phyloP scores from a whole-genome alignment of 208 protist genomes.

The Trypanosoma melophagium region DNA sequence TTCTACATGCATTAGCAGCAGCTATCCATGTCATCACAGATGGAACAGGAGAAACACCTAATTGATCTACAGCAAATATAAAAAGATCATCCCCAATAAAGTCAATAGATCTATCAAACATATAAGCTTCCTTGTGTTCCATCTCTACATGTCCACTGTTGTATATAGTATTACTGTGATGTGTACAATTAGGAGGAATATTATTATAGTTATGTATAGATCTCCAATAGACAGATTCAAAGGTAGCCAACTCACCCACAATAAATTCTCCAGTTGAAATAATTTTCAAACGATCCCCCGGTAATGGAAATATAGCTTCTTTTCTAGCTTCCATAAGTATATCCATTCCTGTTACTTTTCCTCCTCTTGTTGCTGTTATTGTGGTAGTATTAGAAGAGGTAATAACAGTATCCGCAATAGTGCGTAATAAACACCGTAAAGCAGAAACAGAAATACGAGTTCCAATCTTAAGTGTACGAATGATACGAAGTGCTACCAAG shows the following conservation, averaged over 20 bases:
- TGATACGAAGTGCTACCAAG: slow-evolving; percentile 4
- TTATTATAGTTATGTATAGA: neutral
- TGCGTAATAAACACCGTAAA: slow-evolving; percentile 17
- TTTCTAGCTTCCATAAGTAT: slow-evolving; percentile 8
- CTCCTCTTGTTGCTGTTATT: too few species aligned
- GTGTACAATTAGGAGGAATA: neutral
- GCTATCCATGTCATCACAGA: slow-evolving; percentile 48
- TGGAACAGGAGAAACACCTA: slow-evolving; percentile 37
- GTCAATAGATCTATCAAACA: slow-evolving; percentile 11
- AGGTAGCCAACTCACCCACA: slow-evolving; percentile 36
- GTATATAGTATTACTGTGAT: neutral
- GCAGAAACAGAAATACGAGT: slow-evolving; percentile 2
- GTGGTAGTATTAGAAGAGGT: too few species aligned
- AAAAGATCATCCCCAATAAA: slow-evolving; percentile 30
- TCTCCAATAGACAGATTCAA: slow-evolving; percentile 53
- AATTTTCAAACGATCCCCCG: neutral
- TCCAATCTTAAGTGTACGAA: slow-evolving; percentile 13
- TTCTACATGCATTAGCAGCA: slow-evolving; percentile 19
- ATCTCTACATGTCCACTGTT: neutral
- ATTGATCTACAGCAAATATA: slow-evolving; percentile 19
- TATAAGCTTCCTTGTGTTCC: neutral
- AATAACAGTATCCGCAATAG: neutral
- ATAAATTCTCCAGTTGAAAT: slow-evolving; percentile 11
- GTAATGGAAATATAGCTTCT: slow-evolving; percentile 17
- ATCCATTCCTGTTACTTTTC: neutral